A percentile compares a stretch with the other conserved stretches of the same genome.
phyloP scores from a whole-genome alignment of 441 rosid species.

The Flueggea neowawraea region DNA sequence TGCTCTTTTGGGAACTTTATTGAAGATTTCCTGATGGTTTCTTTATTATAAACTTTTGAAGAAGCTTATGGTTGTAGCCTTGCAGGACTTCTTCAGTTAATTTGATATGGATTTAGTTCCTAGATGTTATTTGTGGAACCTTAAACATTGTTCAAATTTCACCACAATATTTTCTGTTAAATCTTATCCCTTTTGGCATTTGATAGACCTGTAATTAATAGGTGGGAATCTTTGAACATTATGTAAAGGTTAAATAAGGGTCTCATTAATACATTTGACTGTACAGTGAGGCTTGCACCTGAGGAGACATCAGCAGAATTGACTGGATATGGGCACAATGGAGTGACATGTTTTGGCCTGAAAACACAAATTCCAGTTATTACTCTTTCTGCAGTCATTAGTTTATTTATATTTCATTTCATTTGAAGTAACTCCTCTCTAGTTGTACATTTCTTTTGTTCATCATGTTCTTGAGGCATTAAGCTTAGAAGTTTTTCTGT shows the following conservation, averaged over 20 bases:
- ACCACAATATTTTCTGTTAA: no score
- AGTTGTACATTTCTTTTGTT: background rate
- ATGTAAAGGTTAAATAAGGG: constrained; percentile 1
- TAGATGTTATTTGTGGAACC: no score
- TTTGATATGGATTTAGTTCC: no score
- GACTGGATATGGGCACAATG: constrained; percentile 87
- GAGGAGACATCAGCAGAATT: constrained; percentile 65
- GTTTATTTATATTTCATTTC: background rate
- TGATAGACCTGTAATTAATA: no score
- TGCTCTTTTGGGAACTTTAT: no score
- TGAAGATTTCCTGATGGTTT: no score
- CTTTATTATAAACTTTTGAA: no score
- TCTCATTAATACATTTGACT: constrained; percentile 6
- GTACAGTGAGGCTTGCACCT: constrained; percentile 90
- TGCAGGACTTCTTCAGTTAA: no score
- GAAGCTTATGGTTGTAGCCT: no score
- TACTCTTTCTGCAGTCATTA: constrained; percentile 13
- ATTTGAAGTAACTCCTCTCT: background rate
- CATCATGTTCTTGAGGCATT: background rate
- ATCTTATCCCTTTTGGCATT: no score
- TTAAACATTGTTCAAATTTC: no score
- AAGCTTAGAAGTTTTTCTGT: background rate
- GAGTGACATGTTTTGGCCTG: constrained; percentile 82
- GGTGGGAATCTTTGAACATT: background rate
- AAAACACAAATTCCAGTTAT: constrained; percentile 72